Conservation (phyloP, 805 yeast genomes). For the Komagataella pastoris region DNA sequence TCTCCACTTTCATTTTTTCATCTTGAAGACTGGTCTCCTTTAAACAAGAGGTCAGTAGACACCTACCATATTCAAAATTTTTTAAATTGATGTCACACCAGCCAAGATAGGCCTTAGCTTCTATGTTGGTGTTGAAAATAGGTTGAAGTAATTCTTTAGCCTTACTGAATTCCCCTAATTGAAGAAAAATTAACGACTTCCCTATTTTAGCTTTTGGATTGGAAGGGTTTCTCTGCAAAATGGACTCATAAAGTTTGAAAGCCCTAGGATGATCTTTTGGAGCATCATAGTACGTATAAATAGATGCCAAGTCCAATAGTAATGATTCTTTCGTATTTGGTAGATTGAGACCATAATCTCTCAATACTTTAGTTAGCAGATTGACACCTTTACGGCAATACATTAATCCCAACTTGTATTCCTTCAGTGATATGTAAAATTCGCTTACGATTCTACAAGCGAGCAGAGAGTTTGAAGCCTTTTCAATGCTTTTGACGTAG, state of each 20-base stretch:
- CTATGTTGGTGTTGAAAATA: slow-evolving; percentile 36
- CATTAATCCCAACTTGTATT: slow-evolving; percentile 49
- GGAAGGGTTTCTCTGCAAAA: slow-evolving; percentile 27
- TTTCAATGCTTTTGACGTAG: slow-evolving; percentile 18
- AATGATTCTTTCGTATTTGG: slow-evolving; percentile 42
- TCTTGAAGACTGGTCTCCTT: slow-evolving; percentile 31
- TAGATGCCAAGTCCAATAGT: slow-evolving; percentile 53
- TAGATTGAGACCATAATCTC: slow-evolving; percentile 33
- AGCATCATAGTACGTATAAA: slow-evolving; percentile 77
- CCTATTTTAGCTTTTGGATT: slow-evolving; percentile 64
- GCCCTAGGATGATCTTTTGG: slow-evolving; percentile 82
- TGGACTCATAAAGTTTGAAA: slow-evolving; percentile 49
- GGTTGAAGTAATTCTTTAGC: slow-evolving; percentile 41
- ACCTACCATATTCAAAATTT: slow-evolving; percentile 36
- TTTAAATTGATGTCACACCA: slow-evolving; percentile 64
- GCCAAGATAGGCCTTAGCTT: slow-evolving; percentile 56
- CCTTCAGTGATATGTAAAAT: slow-evolving; percentile 45
- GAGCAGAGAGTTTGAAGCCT: slow-evolving; percentile 34
- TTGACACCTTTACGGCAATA: slow-evolving; percentile 48
- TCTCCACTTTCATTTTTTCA: slow-evolving; percentile 41
- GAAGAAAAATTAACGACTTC: slow-evolving; percentile 64
- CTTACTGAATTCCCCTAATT: slow-evolving; percentile 38
- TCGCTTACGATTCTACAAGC: slow-evolving; percentile 54
- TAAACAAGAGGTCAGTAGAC: slow-evolving; percentile 30
- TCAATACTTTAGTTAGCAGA: slow-evolving; percentile 32